Conservation (phyloP, 2,329 filamentous ascomycete genomes). For the Penicillium sp. region DNA sequence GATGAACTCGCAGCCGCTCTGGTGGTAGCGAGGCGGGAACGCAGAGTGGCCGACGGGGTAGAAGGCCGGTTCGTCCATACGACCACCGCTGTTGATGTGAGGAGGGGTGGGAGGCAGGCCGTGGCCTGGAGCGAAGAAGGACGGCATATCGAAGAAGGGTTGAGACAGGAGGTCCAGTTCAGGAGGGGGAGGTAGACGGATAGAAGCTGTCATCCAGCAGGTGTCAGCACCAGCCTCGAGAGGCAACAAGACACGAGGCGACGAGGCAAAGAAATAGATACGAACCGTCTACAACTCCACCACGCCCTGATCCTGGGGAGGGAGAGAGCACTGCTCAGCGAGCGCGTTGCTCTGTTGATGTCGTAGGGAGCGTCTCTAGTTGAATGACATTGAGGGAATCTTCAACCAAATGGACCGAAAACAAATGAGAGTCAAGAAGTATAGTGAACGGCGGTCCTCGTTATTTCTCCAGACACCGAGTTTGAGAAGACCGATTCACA, state of each 20-base stretch:
- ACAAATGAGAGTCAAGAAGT: constrained; percentile 29
- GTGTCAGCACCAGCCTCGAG: constrained; percentile 22
- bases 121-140: constrained; percentile 42
- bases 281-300: constrained; percentile 45
- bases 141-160: constrained; percentile 38
- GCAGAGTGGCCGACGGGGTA: constrained; percentile 40
- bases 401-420: constrained; percentile 23
- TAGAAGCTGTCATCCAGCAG: constrained; percentile 14
- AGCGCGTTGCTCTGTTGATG: constrained; percentile 39
- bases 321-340: constrained; percentile 39
- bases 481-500: constrained; percentile 10
- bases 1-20: constrained; percentile 46
- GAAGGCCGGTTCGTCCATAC: constrained; percentile 41
- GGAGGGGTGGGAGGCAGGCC: constrained; percentile 45
- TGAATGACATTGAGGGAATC: constrained; percentile 40
- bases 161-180: constrained; percentile 28
- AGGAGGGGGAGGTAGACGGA: constrained; percentile 40
- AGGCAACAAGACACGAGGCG: constrained; percentile 4
- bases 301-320: constrained; percentile 40
- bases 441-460: constrained; percentile 9
- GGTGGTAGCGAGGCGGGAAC: constrained; percentile 44
- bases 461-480: constrained; percentile 1
- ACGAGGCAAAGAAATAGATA: constrained; percentile 16
- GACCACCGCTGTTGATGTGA: constrained; percentile 37
- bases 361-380: constrained; percentile 35